Percentiles rank a stretch among this genome's conserved stretches.
Evolutionary conservation across 2,329 filamentous ascomycete genomes (phyloP).

Genomic region (Diaporthe amygdali): DNA sequence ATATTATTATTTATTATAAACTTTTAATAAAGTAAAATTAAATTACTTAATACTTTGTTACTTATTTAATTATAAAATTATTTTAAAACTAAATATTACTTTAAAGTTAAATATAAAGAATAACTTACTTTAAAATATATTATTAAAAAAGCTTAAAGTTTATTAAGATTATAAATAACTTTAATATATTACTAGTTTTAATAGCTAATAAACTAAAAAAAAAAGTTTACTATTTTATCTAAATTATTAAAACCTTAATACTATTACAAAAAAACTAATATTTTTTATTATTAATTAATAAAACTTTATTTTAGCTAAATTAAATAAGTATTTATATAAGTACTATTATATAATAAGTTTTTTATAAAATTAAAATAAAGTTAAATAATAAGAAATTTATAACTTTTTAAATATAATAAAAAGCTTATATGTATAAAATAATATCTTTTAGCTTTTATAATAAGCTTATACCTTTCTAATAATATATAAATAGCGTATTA

Average conservation of each 20-base stretch:
- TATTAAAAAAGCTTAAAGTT: not conserved
- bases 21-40: not conserved
- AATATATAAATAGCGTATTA: constrained; percentile 20
- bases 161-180: not conserved
- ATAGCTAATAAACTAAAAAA: constrained; percentile 29
- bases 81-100: not conserved
- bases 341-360: too few species aligned
- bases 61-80: not conserved
- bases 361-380: constrained; percentile 29
- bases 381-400: constrained; percentile 37
- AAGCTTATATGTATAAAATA: constrained; percentile 35
- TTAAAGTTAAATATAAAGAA: constrained; percentile 7
- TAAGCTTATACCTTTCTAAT: constrained; percentile 19
- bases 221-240: constrained; percentile 28
- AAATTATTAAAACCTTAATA: constrained; percentile 33
- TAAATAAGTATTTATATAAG: constrained; percentile 23
- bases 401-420: constrained; percentile 32
- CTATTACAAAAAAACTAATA: constrained; percentile 32
- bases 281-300: constrained; percentile 29
- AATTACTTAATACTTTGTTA: not conserved
- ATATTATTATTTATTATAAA: not conserved
- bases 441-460: constrained; percentile 36
- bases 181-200: constrained; percentile 9
- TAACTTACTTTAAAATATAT: not conserved
- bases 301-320: constrained; percentile 26